Evolutionary conservation across 1,139 yeast genomes (phyloP), one percentile per base, ranked within the genome.

Genomic region (Taphrina populina): DNA sequence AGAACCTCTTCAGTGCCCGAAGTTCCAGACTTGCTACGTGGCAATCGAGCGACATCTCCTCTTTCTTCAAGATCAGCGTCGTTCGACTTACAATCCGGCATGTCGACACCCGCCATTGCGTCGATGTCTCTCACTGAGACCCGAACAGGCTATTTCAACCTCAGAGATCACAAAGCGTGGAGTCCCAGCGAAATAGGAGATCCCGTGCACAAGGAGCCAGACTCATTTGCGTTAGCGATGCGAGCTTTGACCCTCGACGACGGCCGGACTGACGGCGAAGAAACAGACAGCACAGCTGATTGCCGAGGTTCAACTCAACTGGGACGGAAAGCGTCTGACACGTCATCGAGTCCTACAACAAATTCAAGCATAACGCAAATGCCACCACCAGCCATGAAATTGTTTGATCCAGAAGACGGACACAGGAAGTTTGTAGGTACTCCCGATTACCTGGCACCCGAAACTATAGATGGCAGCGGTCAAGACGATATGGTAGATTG

Each of bases 361-460:
- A 8, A 13, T 15, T 17, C 46, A 7, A 13, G 15, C n/a, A 27
- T 39, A n/a, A 20, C 29, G 32, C 35, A 26, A n/a, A 41, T 3
- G 55, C 63, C 34, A 40, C 69, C 7, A 64, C 73, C 4, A 73
- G 76, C 17, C 75, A 77, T 78, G 64, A 88, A 88, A 0, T 73
- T 87, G 49, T 86, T 80, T 67, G 87, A 86, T 67, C 94, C 95
- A 0, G 64, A 72, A 3, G 70, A 71, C 0, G 78, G 76, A 51
- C 72, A 76, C 30, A 76, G 77, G 56, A 80, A 78, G 62, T 90
- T 92, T 66, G 95, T 88, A 33, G 99, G 99, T 0, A 94, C 99
- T 0, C 98, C 99, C 0, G 99, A 94, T 67, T 94, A 94, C 69
- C 76, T 94, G 37, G 95, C 99, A 0, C 99, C 99, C 0, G 99